Base-by-base conservation (phyloP, 345 rosid genomes). In the Dovyalis caffra region DNA sequence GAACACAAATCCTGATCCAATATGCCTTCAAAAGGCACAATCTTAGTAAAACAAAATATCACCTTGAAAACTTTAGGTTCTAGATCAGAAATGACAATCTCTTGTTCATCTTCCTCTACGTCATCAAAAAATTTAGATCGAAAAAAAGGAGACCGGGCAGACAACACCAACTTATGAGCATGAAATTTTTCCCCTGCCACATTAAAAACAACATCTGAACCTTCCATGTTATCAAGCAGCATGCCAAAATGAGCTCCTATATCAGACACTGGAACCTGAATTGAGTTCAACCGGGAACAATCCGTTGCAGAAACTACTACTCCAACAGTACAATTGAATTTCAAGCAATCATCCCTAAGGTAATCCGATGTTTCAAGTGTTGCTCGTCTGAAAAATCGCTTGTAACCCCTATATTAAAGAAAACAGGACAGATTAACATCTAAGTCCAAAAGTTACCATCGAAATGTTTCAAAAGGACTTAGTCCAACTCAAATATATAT, bases 131-230 rank as follows among this genome's bases (percentile, higher is more conserved):
- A 83, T 35, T 78, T 71, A 25, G 89, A 80, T n/a, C 83, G 81
- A 57, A 88, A 88, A n/a, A 79, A 69, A 53, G 86, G 88, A 47
- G 90, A 90, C 51, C 94, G 85, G 35, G 94, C 90, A 74, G 90
- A 90, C 81, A 90, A 79, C 29, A 89, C 87, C 87, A 90, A 73
- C 84, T 84, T 88, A 76, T 90, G 94, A 76, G 94, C 88, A 79
- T 40, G 82, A 66, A 90, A 78, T 64, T 77, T 90, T 68, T 90
- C 86, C 47, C 89, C 94, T 35, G 80, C 78, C 75, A 90, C 94
- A 23, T 81, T 47, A 79, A 90, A 87, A 45, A 85, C 82, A 69
- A 90, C 73, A 81, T 90, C 94, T 18, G 90, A 83, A 37, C 89
- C 86, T 68, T 87, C 90, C 86, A 77, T 70, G 71, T 83, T 85